Evolutionary conservation across 768 basidiomycete species (phyloP).

Genomic region (Obba rivulosa): DNA sequence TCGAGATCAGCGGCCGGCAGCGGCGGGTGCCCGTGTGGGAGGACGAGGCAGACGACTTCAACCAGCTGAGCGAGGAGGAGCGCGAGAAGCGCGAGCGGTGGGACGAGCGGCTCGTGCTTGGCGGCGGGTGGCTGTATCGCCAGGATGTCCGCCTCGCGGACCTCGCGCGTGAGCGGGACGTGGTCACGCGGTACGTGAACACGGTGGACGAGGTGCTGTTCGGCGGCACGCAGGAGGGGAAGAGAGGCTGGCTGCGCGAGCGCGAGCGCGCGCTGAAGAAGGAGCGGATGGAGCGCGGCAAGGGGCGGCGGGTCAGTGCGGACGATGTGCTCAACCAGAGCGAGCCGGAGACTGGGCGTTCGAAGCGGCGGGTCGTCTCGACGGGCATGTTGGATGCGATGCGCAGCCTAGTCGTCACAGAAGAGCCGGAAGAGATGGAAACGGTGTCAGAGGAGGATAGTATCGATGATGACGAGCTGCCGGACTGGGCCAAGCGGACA

Average conservation of each 20-base stretch:
- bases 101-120: constrained; percentile 78
- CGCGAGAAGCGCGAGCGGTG: constrained; percentile 62
- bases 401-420: constrained; percentile 36
- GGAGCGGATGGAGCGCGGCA: constrained; percentile 34
- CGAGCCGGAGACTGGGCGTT: constrained; percentile 5
- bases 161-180: constrained; percentile 50
- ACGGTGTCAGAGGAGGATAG: constrained; percentile 42
- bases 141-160: constrained; percentile 55
- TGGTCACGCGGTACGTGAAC: constrained; percentile 60
- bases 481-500: constrained; percentile 68
- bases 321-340: constrained; percentile 29
- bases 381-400: constrained; percentile 54
- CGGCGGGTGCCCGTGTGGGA: constrained; percentile 79
- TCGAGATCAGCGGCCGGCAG: constrained; percentile 61
- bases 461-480: constrained; percentile 67
- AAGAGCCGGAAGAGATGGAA: constrained; percentile 56
- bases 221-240: constrained; percentile 45
- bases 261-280: constrained; percentile 41
- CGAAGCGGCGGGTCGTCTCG: constrained; percentile 50
- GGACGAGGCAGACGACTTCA: constrained; percentile 52
- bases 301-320: constrained; percentile 44
- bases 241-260: constrained; percentile 44
- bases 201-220: constrained; percentile 81
- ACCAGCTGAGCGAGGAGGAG: constrained; percentile 42
- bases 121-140: constrained; percentile 78